Percentiles rank a stretch among this genome's conserved stretches.
Conservation (phyloP, 1,284 basidiomycete species). For the Gastroboletus turbinatus region DNA sequence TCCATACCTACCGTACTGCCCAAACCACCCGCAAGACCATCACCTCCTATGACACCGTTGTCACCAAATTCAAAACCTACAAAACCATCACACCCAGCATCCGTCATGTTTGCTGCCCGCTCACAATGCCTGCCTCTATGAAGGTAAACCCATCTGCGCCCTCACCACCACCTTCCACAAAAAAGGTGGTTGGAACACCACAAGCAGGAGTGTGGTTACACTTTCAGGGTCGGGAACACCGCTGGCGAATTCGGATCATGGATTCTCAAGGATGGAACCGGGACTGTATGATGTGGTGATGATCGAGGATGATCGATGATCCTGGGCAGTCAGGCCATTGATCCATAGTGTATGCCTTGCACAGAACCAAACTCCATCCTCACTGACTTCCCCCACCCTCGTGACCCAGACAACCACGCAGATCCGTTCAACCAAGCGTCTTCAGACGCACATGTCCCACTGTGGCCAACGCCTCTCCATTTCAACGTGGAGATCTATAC, state of each 20-base stretch:
- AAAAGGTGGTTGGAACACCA: constrained; percentile 84
- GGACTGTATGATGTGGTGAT: constrained; percentile 89
- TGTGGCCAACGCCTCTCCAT: no score
- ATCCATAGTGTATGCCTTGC: no score
- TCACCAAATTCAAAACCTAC: constrained; percentile 81
- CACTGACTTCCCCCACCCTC: no score
- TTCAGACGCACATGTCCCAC: no score
- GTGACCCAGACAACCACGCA: no score
- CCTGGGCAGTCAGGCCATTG: no score
- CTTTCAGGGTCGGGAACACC: constrained; percentile 92
- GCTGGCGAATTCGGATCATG: constrained; percentile 80
- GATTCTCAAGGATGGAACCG: constrained; percentile 81
- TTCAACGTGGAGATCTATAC: no score
- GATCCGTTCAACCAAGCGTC: no score
- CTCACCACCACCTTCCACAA: constrained; percentile 84
- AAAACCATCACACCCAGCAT: constrained; percentile 87
- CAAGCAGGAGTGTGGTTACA: no score
- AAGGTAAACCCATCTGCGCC: constrained; percentile 79
- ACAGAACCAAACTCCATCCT: no score
- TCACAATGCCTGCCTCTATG: constrained; percentile 82
- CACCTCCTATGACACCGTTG: constrained; percentile 36
- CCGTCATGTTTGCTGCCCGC: constrained; percentile 82
- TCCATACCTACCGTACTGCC: no score
- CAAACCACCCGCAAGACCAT: constrained; percentile 24
- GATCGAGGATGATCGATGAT: constrained; percentile 98